A percentile compares a stretch with the other conserved stretches of the same genome.
Conservation (phyloP, 495 filamentous ascomycete species). For the Aspergillus affinis region DNA sequence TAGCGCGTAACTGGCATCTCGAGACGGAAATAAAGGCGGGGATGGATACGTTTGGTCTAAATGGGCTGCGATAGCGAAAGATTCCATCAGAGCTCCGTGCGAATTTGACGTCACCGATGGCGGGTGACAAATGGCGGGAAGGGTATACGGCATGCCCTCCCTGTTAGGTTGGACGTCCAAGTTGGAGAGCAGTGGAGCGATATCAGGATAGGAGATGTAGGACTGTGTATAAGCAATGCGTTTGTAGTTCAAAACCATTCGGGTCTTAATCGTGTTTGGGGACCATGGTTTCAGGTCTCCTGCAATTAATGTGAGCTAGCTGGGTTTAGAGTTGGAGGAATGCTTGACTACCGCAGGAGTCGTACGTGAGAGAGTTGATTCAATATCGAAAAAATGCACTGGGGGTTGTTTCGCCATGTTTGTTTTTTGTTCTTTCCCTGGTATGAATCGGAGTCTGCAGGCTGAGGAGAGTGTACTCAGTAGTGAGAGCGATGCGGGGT, state of each 20-base stretch:
- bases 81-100: constrained; percentile 37
- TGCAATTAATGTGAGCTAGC: constrained; percentile 16
- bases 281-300: constrained; percentile 40
- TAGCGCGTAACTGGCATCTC: constrained; percentile 23
- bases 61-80: constrained; percentile 37
- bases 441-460: background rate
- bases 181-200: constrained; percentile 31
- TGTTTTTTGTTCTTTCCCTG: background rate
- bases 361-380: constrained; percentile 34
- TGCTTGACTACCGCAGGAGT: background rate
- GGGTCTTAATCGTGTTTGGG: constrained; percentile 39
- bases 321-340: background rate
- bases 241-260: constrained; percentile 43
- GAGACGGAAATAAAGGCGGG: constrained; percentile 25
- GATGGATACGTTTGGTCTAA: constrained; percentile 37
- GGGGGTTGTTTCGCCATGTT: constrained; percentile 31
- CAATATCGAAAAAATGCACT: constrained; percentile 43
- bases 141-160: constrained; percentile 30
- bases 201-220: constrained; percentile 44
- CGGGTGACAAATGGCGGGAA: constrained; percentile 38
- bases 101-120: constrained; percentile 27
- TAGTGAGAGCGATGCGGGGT: background rate
- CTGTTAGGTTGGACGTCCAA: constrained; percentile 28
- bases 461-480: background rate
- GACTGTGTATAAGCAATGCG: constrained; percentile 41